phyloP scores from a whole-genome alignment of 768 basidiomycete genomes.

The Paxillus rubicundulus region DNA sequence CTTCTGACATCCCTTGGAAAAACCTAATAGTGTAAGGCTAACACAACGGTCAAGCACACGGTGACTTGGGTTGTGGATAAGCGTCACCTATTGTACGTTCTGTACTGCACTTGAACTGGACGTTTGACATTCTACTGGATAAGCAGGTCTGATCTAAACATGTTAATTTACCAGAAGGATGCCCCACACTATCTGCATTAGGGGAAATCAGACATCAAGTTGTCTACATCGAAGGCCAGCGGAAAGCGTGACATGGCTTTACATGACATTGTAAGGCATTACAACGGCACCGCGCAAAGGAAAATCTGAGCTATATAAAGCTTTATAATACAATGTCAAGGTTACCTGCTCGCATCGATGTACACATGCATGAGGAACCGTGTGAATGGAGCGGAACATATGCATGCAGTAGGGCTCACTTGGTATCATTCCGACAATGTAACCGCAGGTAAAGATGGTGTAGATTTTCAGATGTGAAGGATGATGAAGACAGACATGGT shows the following conservation, averaged over 20 bases:
- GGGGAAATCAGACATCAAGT: conserved; percentile 68
- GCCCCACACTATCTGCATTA: conserved; percentile 65
- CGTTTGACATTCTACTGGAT: background rate
- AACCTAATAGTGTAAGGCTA: conserved; percentile 71
- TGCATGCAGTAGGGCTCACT: conserved; percentile 38
- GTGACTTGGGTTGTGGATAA: background rate
- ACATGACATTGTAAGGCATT: too few species aligned
- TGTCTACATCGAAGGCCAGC: too few species aligned
- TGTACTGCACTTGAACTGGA: conserved; percentile 53
- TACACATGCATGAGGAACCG: background rate
- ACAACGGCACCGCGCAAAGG: too few species aligned
- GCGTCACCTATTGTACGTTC: conserved; percentile 52
- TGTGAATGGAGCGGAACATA: background rate
- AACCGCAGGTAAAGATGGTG: conserved; percentile 71
- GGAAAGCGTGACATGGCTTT: too few species aligned
- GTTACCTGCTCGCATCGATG: too few species aligned
- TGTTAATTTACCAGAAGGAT: conserved; percentile 48
- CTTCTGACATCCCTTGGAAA: conserved; percentile 69
- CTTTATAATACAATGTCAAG: too few species aligned
- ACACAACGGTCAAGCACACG: background rate
- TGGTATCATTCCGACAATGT: conserved; percentile 72
- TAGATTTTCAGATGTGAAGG: conserved; percentile 50
- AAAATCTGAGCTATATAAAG: too few species aligned
- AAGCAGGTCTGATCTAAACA: background rate
- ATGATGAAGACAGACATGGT: background rate